A percentile compares a stretch with the other conserved stretches of the same genome.
These are phyloP conservation scores for Pharus latifolius DNA, from an alignment of 176 grass and related monocot genomes.

Conservation along the genomic window DNA sequence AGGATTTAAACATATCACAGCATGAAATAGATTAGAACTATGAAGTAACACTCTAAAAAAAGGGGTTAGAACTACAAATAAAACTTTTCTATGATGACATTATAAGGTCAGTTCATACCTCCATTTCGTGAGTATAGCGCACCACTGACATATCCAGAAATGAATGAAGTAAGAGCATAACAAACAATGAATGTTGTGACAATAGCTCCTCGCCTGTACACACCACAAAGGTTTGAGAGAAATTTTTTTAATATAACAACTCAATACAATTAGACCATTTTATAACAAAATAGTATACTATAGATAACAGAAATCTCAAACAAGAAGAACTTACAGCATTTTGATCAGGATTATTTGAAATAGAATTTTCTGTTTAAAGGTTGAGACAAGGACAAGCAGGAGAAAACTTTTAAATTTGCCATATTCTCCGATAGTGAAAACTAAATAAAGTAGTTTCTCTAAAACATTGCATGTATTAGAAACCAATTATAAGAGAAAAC, in stretches of 20 bases:
- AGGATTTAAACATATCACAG: slow-evolving; percentile 15
- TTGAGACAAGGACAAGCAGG: not conserved
- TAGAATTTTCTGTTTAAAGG: not conserved
- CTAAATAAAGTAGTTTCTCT: not conserved
- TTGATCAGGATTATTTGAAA: not conserved
- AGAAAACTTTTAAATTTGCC: not conserved
- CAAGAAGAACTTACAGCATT: not conserved
- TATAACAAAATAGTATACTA: not conserved
- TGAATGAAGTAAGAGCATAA: slow-evolving; percentile 95
- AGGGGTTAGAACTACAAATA: too few species aligned
- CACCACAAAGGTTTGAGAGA: slow-evolving; percentile 7
- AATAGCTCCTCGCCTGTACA: slow-evolving; percentile 66
- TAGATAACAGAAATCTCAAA: not conserved
- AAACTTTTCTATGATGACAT: slow-evolving; percentile 7
- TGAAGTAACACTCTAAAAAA: too few species aligned
- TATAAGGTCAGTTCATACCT: slow-evolving; percentile 36
- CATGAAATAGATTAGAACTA: too few species aligned
- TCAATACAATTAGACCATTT: slow-evolving; percentile 14
- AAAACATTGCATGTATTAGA: not conserved
- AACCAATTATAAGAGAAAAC: not conserved
- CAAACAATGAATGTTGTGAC: slow-evolving; percentile 92
- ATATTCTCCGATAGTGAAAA: too few species aligned
- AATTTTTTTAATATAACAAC: not conserved
- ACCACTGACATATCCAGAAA: slow-evolving; percentile 82
- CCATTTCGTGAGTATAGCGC: slow-evolving; percentile 69